Conservation (phyloP, 805 yeast genomes). For the Lachancea kluyveri region DNA sequence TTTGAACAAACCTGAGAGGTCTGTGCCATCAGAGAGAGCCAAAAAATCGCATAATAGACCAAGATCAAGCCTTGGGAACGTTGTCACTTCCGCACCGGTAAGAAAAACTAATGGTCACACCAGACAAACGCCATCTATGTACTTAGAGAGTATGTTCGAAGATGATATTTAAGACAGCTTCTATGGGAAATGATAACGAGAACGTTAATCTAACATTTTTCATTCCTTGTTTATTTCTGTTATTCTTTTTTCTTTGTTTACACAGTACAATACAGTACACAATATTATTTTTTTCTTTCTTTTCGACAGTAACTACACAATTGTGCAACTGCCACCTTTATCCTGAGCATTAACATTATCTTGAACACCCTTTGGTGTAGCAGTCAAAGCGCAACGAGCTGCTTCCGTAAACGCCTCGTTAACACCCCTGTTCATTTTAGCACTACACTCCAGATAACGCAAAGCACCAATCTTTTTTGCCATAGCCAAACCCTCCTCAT, state of each 20-base stretch:
- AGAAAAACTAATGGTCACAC: constrained; percentile 6
- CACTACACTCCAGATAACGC: constrained; percentile 93
- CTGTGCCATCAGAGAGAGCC: constrained; percentile 28
- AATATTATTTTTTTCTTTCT: no score
- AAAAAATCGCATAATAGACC: constrained; percentile 36
- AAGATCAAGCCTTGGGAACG: constrained; percentile 33
- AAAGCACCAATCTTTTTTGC: constrained; percentile 93
- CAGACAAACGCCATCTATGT: constrained; percentile 23
- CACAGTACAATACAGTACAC: neutral
- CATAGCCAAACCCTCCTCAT: constrained; percentile 89
- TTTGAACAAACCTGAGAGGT: constrained; percentile 22
- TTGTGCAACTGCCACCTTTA: constrained; percentile 33
- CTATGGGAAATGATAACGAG: constrained; percentile 2
- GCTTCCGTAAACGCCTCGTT: constrained; percentile 99
- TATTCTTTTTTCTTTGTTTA: constrained; percentile 1
- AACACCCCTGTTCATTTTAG: constrained; percentile 95
- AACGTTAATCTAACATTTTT: no score
- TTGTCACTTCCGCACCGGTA: constrained; percentile 12
- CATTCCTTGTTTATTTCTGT: constrained; percentile 1
- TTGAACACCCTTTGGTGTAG: constrained; percentile 71
- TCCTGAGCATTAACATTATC: constrained; percentile 31
- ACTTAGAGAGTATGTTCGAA: constrained; percentile 23
- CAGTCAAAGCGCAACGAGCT: constrained; percentile 90
- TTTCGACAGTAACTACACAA: no score
- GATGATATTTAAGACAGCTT: constrained; percentile 5